A percentile compares a stretch with the other conserved stretches of the same genome.
phyloP scores from a whole-genome alignment of 495 filamentous ascomycete species.

The Haplographium delicatum region DNA sequence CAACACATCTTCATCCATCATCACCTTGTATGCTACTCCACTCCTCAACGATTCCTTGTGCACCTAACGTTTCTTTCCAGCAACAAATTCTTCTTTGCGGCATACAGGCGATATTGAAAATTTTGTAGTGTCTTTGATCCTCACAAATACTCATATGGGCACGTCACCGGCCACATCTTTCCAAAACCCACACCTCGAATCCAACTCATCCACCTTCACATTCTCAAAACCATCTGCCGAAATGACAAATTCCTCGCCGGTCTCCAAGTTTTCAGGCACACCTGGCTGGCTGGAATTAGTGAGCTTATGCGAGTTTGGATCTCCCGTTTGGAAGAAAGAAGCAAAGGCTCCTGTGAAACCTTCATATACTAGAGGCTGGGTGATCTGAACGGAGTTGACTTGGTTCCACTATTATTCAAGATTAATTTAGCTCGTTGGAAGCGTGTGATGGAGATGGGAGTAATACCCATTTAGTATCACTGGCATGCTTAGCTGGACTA shows the following conservation, averaged over 20 bases:
- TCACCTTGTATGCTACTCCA: too few species aligned
- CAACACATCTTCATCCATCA: too few species aligned
- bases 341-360: conserved; percentile 57
- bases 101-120: too few species aligned
- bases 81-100: too few species aligned
- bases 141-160: conserved; percentile 29
- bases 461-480: conserved; percentile 52
- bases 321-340: conserved; percentile 53
- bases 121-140: too few species aligned
- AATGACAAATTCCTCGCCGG: conserved; percentile 47
- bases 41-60: too few species aligned
- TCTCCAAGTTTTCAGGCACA: conserved; percentile 38
- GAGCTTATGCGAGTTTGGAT: conserved; percentile 54
- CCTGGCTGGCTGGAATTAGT: conserved; percentile 39
- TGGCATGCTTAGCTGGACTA: conserved; percentile 52
- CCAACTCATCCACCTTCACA: conserved; percentile 32
- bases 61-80: too few species aligned
- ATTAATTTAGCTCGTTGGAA: not conserved
- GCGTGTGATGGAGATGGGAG: conserved; percentile 4
- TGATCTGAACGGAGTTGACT: conserved; percentile 48
- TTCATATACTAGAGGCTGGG: conserved; percentile 47
- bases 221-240: conserved; percentile 37
- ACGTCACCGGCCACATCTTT: conserved; percentile 35
- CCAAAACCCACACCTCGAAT: conserved; percentile 51
- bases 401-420: conserved; percentile 46